A percentile compares a stretch with the other conserved stretches of the same genome.
phyloP scores from a whole-genome alignment of 2,329 filamentous ascomycete species.

The Dryadomyces sulphureus region DNA sequence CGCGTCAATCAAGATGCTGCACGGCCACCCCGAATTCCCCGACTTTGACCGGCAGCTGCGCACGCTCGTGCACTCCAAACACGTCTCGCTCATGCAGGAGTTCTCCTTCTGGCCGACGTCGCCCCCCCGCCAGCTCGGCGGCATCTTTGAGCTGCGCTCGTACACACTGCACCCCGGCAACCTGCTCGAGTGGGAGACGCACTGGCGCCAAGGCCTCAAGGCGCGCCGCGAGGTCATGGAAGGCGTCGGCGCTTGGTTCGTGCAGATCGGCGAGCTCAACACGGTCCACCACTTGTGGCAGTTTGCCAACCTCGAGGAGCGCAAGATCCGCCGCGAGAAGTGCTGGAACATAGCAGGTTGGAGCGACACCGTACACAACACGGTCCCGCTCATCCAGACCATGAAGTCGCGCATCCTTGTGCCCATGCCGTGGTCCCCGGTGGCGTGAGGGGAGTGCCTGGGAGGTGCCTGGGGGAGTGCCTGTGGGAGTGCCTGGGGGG shows the following conservation, averaged over 20 bases:
- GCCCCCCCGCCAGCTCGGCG: slow-evolving; percentile 74
- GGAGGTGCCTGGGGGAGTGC: no score
- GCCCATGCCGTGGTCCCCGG: slow-evolving; percentile 92
- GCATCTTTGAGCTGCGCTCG: slow-evolving; percentile 88
- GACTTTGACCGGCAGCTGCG: slow-evolving; percentile 77
- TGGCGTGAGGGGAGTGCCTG: no score
- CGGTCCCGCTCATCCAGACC: slow-evolving; percentile 85
- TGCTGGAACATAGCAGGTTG: slow-evolving; percentile 93
- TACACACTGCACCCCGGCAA: slow-evolving; percentile 95
- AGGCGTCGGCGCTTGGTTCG: slow-evolving; percentile 95
- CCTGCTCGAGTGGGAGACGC: slow-evolving; percentile 94
- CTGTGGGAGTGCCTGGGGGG: no score
- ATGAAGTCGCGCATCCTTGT: slow-evolving; percentile 94
- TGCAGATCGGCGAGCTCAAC: slow-evolving; percentile 94
- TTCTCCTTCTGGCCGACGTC: slow-evolving; percentile 99
- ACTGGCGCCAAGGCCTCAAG: slow-evolving; percentile 86
- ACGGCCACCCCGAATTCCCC: slow-evolving; percentile 66
- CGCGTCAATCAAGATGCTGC: slow-evolving; percentile 73
- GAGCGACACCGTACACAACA: slow-evolving; percentile 97
- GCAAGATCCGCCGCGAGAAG: slow-evolving; percentile 77
- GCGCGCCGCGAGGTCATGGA: slow-evolving; percentile 96
- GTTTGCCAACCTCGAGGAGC: slow-evolving; percentile 90
- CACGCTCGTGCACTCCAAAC: slow-evolving; percentile 69
- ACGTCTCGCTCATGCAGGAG: slow-evolving; percentile 92
- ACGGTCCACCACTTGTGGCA: slow-evolving; percentile 98